Evolutionary conservation across 768 basidiomycete species (phyloP).

Genomic region (Filobasidium floriforme): DNA sequence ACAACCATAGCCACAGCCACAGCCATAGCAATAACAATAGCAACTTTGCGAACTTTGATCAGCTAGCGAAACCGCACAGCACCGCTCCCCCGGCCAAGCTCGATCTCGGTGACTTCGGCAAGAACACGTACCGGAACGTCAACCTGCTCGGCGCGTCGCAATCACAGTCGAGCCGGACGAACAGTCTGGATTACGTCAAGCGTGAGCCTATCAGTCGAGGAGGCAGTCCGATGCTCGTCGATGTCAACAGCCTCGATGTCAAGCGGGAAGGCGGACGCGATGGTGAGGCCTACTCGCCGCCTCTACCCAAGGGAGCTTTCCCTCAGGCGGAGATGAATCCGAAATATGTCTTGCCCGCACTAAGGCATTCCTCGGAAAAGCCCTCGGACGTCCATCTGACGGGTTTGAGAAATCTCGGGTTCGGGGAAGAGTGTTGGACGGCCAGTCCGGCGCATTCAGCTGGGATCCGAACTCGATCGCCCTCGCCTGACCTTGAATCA

Average conservation of each 20-base stretch:
- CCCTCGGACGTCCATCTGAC: neutral
- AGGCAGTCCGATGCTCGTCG: neutral
- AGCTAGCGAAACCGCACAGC: conserved; percentile 9
- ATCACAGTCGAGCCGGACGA: conserved; percentile 11
- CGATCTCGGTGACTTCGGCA: conserved; percentile 8
- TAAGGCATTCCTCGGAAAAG: conserved; percentile 15
- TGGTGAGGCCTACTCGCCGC: conserved; percentile 28
- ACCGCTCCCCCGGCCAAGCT: conserved; percentile 4
- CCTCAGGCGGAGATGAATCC: conserved; percentile 30
- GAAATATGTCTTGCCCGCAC: conserved; percentile 35
- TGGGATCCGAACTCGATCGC: neutral
- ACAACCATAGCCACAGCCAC: conserved; percentile 1
- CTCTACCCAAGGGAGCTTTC: conserved; percentile 29
- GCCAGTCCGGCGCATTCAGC: neutral
- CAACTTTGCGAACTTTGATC: conserved; percentile 15
- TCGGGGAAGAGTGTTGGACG: neutral
- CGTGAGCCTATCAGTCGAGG: conserved; percentile 21
- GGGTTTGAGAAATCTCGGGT: neutral
- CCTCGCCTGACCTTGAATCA: conserved; percentile 2
- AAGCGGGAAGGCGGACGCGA: conserved; percentile 1
- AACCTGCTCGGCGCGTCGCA: conserved; percentile 24
- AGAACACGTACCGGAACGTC: conserved; percentile 18
- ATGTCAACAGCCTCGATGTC: neutral
- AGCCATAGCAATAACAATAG: conserved; percentile 8
- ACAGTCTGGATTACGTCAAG: conserved; percentile 1